These are phyloP conservation scores for Coemansia guatemalensis DNA, from an alignment of 192 early-diverging fungal species.

Conservation along the genomic window DNA sequence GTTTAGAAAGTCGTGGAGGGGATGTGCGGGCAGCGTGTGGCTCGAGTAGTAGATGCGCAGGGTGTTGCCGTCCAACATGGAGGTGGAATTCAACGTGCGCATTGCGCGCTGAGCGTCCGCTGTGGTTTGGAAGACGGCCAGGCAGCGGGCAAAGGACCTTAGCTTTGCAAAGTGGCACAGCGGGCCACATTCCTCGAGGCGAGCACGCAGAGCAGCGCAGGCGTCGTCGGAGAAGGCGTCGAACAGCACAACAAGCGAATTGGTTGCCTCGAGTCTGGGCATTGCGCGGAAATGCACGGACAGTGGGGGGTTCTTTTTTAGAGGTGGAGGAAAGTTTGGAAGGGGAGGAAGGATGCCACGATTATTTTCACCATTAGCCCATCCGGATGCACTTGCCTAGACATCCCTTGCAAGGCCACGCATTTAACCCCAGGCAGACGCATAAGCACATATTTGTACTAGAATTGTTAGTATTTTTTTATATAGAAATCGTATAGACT, in stretches of 20 bases:
- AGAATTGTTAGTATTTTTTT: too few relatives aligned
- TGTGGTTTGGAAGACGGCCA: constrained; percentile 38
- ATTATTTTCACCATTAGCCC: too few relatives aligned
- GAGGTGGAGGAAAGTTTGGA: not conserved
- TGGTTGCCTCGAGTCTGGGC: constrained; percentile 38
- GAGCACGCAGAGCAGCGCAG: constrained; percentile 14
- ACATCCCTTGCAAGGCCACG: too few relatives aligned
- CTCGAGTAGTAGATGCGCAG: constrained; percentile 31
- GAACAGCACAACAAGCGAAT: constrained; percentile 45
- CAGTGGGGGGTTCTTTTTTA: not conserved
- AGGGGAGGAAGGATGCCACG: too few relatives aligned
- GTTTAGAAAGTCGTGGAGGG: constrained; percentile 49
- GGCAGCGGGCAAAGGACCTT: constrained; percentile 50
- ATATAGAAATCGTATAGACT: too few relatives aligned
- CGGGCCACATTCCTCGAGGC: constrained; percentile 29
- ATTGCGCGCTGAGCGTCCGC: constrained; percentile 41
- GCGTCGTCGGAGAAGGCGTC: constrained; percentile 32
- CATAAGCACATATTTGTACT: too few relatives aligned
- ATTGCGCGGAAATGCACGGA: not conserved
- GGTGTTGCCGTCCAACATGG: constrained; percentile 24
- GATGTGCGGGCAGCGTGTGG: constrained; percentile 24
- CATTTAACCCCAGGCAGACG: too few relatives aligned
- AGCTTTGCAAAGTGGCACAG: constrained; percentile 51
- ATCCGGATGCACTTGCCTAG: too few relatives aligned
- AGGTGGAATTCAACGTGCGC: constrained; percentile 14